Percentiles rank a stretch among this genome's conserved stretches.
Conservation (phyloP, 352 stramenopile genomes). For the Pseudoperonospora humuli region DNA sequence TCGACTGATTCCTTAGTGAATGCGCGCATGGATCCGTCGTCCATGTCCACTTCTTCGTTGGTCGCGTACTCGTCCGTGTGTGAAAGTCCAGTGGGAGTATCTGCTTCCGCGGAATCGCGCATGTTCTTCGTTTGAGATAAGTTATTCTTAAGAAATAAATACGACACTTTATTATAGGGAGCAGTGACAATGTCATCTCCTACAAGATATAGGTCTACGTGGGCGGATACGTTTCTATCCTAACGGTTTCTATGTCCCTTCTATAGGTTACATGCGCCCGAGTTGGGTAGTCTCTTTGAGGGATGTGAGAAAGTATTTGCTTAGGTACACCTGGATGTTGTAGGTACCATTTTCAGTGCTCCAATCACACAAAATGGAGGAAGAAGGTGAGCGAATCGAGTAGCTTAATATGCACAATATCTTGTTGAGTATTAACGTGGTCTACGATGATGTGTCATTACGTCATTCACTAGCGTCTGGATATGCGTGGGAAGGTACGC, state of each 20-base stretch:
- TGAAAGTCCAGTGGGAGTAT: constrained; percentile 35
- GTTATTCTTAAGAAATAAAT: neutral
- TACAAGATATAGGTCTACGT: no score
- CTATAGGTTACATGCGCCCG: neutral
- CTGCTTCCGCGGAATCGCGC: constrained; percentile 6
- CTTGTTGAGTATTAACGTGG: no score
- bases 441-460: no score
- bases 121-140: constrained; percentile 48
- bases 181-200: no score
- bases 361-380: constrained; percentile 15
- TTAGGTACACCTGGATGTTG: no score
- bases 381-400: constrained; percentile 13
- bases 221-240: no score
- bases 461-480: constrained; percentile 45
- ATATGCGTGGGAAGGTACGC: constrained; percentile 78
- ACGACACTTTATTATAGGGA: no score
- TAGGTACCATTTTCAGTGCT: constrained; percentile 7
- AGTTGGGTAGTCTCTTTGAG: no score
- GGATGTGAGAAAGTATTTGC: no score
- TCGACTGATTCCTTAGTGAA: constrained; percentile 32
- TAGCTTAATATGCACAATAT: neutral
- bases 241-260: no score
- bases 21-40: constrained; percentile 29
- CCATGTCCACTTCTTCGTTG: constrained; percentile 37
- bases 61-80: constrained; percentile 57